Evolutionary conservation across 202 grass and related monocot genomes (phyloP).

Genomic region (Sporobolus alterniflorus): DNA sequence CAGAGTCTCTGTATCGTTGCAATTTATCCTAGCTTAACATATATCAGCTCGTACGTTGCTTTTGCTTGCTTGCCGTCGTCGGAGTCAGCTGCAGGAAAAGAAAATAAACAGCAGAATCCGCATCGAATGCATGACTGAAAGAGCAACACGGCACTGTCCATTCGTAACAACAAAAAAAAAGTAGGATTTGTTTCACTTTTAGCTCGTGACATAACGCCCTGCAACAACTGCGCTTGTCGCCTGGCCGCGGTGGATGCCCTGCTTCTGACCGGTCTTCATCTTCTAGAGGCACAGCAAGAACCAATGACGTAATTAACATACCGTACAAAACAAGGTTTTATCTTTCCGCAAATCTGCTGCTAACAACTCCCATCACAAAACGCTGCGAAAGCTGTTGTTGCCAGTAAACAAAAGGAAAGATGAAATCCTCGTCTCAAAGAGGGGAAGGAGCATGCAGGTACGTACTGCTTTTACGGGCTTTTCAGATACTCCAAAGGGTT

Average conservation of each 20-base stretch:
- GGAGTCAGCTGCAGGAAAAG: constrained; percentile 26
- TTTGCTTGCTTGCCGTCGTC: background rate
- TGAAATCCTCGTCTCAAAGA: background rate
- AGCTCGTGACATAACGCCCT: constrained; percentile 13
- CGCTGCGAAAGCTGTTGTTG: background rate
- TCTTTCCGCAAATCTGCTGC: constrained; percentile 28
- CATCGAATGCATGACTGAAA: background rate
- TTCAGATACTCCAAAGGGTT: background rate
- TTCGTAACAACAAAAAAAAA: constrained; percentile 8
- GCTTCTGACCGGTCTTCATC: constrained; percentile 10
- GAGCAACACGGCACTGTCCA: background rate
- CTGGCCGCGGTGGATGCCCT: background rate
- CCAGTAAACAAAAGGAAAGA: constrained; percentile 15
- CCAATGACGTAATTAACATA: constrained; percentile 16
- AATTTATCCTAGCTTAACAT: background rate
- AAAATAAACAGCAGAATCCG: background rate
- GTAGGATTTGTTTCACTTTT: constrained; percentile 26
- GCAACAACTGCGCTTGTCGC: constrained; percentile 48
- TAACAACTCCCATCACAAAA: constrained; percentile 38
- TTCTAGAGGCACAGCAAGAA: constrained; percentile 33
- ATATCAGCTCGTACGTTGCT: background rate
- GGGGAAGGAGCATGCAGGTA: background rate
- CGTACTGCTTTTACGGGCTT: constrained; percentile 11
- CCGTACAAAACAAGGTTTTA: constrained; percentile 35
- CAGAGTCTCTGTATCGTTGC: background rate